Base-by-base conservation (phyloP, 352 stramenopile genomes). In the Thalassiosira delicatula region DNA sequence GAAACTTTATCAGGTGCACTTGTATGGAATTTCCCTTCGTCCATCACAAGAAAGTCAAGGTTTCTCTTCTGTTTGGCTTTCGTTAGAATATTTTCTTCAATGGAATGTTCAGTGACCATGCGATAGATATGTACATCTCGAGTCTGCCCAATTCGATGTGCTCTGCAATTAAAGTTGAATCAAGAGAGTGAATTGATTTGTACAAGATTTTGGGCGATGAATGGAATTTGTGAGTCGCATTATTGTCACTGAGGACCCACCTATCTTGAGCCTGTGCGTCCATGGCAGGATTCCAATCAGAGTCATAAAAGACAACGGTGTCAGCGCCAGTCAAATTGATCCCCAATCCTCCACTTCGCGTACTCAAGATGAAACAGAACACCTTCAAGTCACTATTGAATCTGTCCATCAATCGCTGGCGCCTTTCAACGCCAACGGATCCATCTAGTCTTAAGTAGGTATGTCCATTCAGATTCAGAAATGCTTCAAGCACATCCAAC, bases 61-160 rank as follows among this genome's bases (percentile, higher is more conserved):
- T 99, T 97, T 0, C 95, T 92, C 89, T 99, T 99, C 82, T 99
- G 97, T 70, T 92, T 89, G 30, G 89, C 97, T 84, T 99, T 99
- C n/a, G 94, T 93, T n/a, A 99, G 81, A 75, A 99, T 99, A 87
- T 99, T 99, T 85, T 99, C 97, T 87, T 99, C 98, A 37, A 99
- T 97, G 0, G 97, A 98, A 81, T 98, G 93, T 67, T 98, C 94
- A 29, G 94, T 98, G 3, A 99, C 94, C 19, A 99, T 90, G 0
- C 98, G 93, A 84, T 99, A 99, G 56, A 99, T 99, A 81, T 99
- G 96, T 11, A 99, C 97, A 73, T 99, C 97, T 14, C 96, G 91
- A 19, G 97, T 99, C 82, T 99, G 97, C 0, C 97, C 97, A 70
- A 99, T 99, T 29, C 97, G 94, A 87, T 99, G 97, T 17, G 97